Percentiles rank a stretch among this genome's conserved stretches.
Evolutionary conservation across 225 moss, liverwort and hornwort genomes (phyloP).

Genomic region (Straminergon stramineum): DNA sequence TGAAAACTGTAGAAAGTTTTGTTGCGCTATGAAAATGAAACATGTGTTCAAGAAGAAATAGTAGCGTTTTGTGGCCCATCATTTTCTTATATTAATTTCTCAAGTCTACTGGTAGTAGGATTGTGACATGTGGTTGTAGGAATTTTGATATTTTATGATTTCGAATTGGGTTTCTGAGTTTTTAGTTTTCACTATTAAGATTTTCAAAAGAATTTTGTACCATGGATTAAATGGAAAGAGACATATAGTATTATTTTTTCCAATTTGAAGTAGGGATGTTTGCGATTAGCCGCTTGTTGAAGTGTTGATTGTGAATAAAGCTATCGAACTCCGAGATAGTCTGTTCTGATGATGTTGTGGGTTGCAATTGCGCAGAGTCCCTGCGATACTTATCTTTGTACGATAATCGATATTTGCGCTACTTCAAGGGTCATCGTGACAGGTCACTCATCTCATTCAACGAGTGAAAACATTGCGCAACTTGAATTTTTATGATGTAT

Average conservation of each 20-base stretch:
- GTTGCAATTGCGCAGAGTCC: constrained; percentile 55
- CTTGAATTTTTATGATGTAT: not conserved
- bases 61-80: not conserved
- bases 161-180: no score
- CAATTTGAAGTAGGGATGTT: not conserved
- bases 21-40: not conserved
- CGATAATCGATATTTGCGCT: constrained; percentile 96
- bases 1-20: not conserved
- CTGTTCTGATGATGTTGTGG: not conserved
- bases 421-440: constrained; percentile 99
- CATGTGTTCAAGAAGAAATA: not conserved
- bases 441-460: constrained; percentile 35
- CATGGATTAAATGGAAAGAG: not conserved
- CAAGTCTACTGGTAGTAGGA: not conserved
- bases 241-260: not conserved
- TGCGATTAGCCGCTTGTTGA: not conserved
- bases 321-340: not conserved
- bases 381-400: constrained; percentile 86
- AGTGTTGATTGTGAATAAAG: not conserved
- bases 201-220: not conserved
- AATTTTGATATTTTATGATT: not conserved
- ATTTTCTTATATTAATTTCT: not conserved
- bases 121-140: not conserved
- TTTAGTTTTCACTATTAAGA: not conserved
- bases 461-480: not conserved